These are phyloP conservation scores for Candida gorgasii DNA, from an alignment of 805 yeast genomes.

Conservation along the genomic window DNA sequence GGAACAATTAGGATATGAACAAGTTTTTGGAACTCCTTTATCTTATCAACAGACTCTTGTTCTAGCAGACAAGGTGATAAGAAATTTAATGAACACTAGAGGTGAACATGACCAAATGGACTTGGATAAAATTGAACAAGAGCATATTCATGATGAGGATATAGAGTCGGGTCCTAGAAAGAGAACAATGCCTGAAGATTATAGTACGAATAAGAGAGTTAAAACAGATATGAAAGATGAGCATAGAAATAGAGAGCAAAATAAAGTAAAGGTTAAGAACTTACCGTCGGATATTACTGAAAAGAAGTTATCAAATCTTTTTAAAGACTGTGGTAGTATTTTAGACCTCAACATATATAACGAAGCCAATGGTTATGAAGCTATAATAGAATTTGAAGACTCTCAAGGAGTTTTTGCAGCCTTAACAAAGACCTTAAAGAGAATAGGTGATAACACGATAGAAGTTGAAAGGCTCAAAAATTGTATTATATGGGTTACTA, in stretches of 20 bases:
- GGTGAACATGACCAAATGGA: conserved; percentile 1
- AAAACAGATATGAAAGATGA: conserved; percentile 3
- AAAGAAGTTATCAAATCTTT: conserved; percentile 40
- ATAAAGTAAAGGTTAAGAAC: conserved; percentile 54
- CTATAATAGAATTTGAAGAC: conserved; percentile 58
- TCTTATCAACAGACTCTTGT: conserved; percentile 23
- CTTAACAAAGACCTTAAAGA: conserved; percentile 57
- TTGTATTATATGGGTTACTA: conserved; percentile 70
- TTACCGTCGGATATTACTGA: conserved; percentile 45
- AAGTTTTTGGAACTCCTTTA: conserved; percentile 29
- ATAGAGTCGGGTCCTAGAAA: not conserved
- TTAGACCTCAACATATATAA: conserved; percentile 29
- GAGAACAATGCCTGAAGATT: conserved; percentile 1
- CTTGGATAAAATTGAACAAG: conserved; percentile 6
- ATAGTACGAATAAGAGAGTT: conserved; percentile 1
- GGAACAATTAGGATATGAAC: conserved; percentile 42
- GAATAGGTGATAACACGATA: conserved; percentile 43
- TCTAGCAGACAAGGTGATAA: conserved; percentile 24
- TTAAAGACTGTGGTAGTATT: conserved; percentile 63
- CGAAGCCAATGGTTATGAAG: conserved; percentile 28
- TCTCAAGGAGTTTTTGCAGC: conserved; percentile 56
- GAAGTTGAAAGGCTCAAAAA: conserved; percentile 45
- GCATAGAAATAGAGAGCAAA: conserved; percentile 57
- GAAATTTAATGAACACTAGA: conserved; percentile 9
- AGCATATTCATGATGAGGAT: conserved; percentile 1